These are phyloP conservation scores for Metschnikowia sp. DNA, from an alignment of 805 yeast genomes.

Conservation along the genomic window DNA sequence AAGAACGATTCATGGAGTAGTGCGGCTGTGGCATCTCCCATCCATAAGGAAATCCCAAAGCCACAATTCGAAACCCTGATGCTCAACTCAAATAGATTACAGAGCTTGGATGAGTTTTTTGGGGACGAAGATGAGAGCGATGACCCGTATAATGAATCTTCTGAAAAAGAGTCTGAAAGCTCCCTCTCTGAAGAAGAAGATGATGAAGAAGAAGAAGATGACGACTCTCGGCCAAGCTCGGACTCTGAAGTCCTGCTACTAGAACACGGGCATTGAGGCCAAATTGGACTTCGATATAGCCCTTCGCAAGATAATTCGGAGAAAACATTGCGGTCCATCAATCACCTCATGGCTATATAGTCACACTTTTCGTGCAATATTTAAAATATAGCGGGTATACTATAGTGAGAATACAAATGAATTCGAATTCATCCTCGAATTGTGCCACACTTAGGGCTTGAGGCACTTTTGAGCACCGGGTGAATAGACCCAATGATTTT, in stretches of 20 bases:
- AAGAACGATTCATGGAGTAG: neutral
- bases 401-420: no score
- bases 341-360: no score
- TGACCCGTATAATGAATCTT: conserved; percentile 12
- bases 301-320: no score
- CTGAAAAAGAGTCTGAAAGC: conserved; percentile 26
- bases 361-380: no score
- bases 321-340: no score
- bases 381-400: no score
- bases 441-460: no score
- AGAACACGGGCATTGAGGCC: neutral
- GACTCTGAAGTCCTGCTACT: conserved; percentile 2
- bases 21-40: neutral
- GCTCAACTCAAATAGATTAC: conserved; percentile 45
- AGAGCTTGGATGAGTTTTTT: conserved; percentile 85
- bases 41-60: no score
- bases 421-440: no score
- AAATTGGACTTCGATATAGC: neutral
- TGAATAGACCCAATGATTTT: no score
- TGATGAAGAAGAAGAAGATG: conserved; percentile 21
- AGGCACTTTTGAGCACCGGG: no score
- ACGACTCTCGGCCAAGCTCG: neutral
- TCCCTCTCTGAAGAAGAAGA: conserved; percentile 12
- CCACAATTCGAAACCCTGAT: no score
- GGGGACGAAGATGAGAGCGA: conserved; percentile 32